Conservation (phyloP, 139 green algal genomes). For the Haematococcus lacustris region DNA sequence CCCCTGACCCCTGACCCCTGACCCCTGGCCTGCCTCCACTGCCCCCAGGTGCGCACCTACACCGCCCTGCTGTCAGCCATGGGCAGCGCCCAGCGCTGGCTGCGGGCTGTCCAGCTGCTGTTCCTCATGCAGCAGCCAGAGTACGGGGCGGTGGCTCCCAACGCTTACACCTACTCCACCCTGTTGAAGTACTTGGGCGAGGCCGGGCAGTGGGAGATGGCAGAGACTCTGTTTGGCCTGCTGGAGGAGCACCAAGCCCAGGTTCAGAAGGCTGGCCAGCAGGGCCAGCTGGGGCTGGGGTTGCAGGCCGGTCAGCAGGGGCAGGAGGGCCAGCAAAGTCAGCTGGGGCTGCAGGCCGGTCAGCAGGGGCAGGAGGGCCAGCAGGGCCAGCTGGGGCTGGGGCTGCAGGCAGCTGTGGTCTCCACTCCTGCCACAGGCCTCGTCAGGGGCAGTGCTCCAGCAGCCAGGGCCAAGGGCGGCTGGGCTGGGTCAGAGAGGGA, state of each 20-base stretch:
- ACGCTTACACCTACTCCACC: conserved; percentile 77
- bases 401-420: neutral
- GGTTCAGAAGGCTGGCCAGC: neutral
- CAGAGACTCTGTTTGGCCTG: conserved; percentile 66
- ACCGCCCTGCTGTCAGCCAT: conserved; percentile 72
- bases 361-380: neutral
- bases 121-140: conserved; percentile 50
- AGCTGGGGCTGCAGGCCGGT: conserved; percentile 4
- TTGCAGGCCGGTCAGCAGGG: neutral
- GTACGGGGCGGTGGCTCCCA: conserved; percentile 50
- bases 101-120: conserved; percentile 55
- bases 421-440: neutral
- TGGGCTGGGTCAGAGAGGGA: no score
- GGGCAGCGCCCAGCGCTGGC: conserved; percentile 64
- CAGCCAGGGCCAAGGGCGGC: no score
- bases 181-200: conserved; percentile 74
- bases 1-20: no score
- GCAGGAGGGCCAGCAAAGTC: neutral
- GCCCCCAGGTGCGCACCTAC: conserved; percentile 68
- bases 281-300: neutral
- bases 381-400: neutral
- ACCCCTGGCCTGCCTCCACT: no score
- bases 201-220: conserved; percentile 69
- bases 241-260: conserved; percentile 49
- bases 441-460: no score